These are phyloP conservation scores for Alternaria burnsii DNA, from an alignment of 2,329 filamentous ascomycete species.

Conservation along the genomic window DNA sequence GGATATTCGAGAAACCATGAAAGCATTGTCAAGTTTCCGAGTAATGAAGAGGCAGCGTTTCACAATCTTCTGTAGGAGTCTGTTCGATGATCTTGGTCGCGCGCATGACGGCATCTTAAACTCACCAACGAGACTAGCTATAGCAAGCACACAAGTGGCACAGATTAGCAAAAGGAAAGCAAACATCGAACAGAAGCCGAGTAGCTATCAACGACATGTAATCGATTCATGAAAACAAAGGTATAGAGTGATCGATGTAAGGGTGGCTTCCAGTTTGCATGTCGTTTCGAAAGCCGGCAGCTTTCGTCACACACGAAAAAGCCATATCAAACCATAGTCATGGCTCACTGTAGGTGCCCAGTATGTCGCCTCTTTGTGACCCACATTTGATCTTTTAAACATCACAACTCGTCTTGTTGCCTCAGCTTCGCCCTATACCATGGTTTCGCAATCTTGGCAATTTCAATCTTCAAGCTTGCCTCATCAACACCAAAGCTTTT, in stretches of 20 bases:
- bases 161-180: too few relatives aligned
- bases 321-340: neutral
- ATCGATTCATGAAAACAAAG: neutral
- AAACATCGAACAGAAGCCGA: too few relatives aligned
- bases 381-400: neutral
- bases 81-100: too few relatives aligned
- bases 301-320: neutral
- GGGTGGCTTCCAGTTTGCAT: neutral
- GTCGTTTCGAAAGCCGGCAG: neutral
- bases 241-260: neutral
- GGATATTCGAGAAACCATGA: neutral
- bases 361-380: neutral
- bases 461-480: conserved; percentile 28
- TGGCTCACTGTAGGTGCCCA: neutral
- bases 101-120: too few relatives aligned
- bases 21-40: too few relatives aligned
- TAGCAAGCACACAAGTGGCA: too few relatives aligned
- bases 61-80: too few relatives aligned
- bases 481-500: conserved; percentile 27
- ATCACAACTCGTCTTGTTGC: neutral
- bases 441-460: conserved; percentile 30
- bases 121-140: too few relatives aligned
- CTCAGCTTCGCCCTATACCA: conserved; percentile 1
- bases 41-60: neutral
- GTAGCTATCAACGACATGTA: neutral